Evolutionary conservation across 1,284 basidiomycete genomes (phyloP), one percentile per base, ranked within the genome.

Genomic region (Lentinus polychrous): DNA sequence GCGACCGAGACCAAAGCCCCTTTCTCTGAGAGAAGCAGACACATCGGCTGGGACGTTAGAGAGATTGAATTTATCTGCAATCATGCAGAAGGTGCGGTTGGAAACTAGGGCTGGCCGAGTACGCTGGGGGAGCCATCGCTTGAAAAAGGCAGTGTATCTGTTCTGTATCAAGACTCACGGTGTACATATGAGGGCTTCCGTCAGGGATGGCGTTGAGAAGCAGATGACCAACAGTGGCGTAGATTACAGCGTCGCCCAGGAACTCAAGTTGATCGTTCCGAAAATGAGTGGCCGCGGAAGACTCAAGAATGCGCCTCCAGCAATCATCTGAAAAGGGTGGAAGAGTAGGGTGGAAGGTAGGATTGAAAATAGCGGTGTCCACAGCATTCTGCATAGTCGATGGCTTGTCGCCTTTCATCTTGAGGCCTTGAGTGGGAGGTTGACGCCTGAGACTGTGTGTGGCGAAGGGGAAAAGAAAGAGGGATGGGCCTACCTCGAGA

Each of bases 261-360:
- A 63, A 67, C 52, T 67, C 64, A 31, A 66, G 53, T 22, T 63
- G 57, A 17, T 67, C 64, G 49, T 64, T 63, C 14, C n/a, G n/a
- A 37, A 18, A 37, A 49, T 62, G 58, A 3, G 23, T 43, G 5
- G 11, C 17, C 2, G 57, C 39, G 8, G 46, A 23, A 8, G 27
- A 36, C 7, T n/a, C n/a, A 10, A 27, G 27, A 4, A 67, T 56
- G 34, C 51, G 55, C 34, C 55, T 46, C 63, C 64, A 67, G 33
- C 56, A 55, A n/a, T 45, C 37, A 39, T 62, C 57, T 1, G 62
- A 60, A 5, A 67, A 52, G 8, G 57, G 56, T 2, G 65, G 65
- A 12, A 67, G 60, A 5, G 56, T 42, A 6, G 56, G 60, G 15
- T 50, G 49, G 46, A 60, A 66, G 22, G 53, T 43, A 8, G 59